A percentile compares a stretch with the other conserved stretches of the same genome.
Evolutionary conservation across 495 filamentous ascomycete genomes (phyloP).

Genomic region (Aspergillus carlsbadensis): DNA sequence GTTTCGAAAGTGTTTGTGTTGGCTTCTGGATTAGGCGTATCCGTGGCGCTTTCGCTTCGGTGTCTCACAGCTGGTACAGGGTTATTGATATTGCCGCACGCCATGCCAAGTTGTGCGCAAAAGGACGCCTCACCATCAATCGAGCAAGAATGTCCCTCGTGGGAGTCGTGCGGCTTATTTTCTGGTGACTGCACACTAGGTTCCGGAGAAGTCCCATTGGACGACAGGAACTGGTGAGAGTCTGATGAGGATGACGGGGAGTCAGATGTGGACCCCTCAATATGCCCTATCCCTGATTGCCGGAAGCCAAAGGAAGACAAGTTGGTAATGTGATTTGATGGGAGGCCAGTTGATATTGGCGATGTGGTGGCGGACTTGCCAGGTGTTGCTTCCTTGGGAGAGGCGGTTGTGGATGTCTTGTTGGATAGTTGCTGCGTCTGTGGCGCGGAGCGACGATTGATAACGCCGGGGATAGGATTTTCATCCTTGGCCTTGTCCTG

Average conservation of each 20-base stretch:
- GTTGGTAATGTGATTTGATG: constrained; percentile 17
- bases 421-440: constrained; percentile 6
- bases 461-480: constrained; percentile 29
- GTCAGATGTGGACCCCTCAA: constrained; percentile 49
- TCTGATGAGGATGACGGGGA: constrained; percentile 57
- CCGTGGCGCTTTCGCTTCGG: constrained; percentile 31
- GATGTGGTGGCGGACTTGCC: not conserved
- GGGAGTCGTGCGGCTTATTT: constrained; percentile 56
- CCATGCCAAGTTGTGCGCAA: constrained; percentile 70
- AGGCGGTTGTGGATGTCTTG: constrained; percentile 1
- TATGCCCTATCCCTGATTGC: constrained; percentile 31
- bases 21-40: constrained; percentile 20
- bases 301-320: constrained; percentile 22
- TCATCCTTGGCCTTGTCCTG: constrained; percentile 29
- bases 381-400: constrained; percentile 2
- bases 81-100: constrained; percentile 69
- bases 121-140: constrained; percentile 60
- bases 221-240: constrained; percentile 67
- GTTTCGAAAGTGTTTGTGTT: constrained; percentile 16
- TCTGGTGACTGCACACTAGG: constrained; percentile 57
- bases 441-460: constrained; percentile 27
- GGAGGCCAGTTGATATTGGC: constrained; percentile 14
- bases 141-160: constrained; percentile 23
- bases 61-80: constrained; percentile 55
- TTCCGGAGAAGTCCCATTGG: constrained; percentile 79